Evolutionary conservation across 2,329 filamentous ascomycete genomes (phyloP).

Genomic region (Phyllosticta citrichinensis): DNA sequence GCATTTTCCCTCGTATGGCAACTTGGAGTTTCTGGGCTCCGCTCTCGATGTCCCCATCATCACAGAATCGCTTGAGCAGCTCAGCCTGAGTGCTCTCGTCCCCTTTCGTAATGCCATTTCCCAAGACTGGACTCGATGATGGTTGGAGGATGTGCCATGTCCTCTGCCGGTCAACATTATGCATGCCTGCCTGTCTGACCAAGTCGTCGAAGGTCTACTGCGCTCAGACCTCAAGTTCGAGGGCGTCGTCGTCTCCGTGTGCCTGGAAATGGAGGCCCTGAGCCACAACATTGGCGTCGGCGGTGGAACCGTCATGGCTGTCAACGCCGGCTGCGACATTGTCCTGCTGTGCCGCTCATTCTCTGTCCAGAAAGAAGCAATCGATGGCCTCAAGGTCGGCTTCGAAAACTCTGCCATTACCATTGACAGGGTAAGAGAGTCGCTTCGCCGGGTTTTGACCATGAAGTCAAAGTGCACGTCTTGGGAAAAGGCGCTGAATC

Average conservation of each 20-base stretch:
- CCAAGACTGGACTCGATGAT: slow-evolving; percentile 86
- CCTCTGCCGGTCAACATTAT: slow-evolving; percentile 84
- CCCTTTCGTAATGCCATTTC: slow-evolving; percentile 86
- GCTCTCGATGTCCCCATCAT: slow-evolving; percentile 90
- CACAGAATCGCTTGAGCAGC: slow-evolving; percentile 83
- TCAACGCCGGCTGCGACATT: slow-evolving; percentile 90
- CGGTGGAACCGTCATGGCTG: slow-evolving; percentile 93
- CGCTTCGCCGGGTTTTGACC: slow-evolving; percentile 64
- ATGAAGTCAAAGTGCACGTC: slow-evolving; percentile 80
- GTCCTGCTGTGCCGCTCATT: slow-evolving; percentile 82
- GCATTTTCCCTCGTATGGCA: slow-evolving; percentile 93
- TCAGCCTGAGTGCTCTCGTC: slow-evolving; percentile 83
- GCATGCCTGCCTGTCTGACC: slow-evolving; percentile 86
- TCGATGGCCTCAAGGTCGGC: slow-evolving; percentile 79
- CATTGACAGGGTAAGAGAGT: slow-evolving; percentile 68
- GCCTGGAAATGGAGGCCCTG: slow-evolving; percentile 90
- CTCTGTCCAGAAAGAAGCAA: slow-evolving; percentile 80
- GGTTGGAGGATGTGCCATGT: slow-evolving; percentile 87
- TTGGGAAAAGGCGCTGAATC: slow-evolving; percentile 86
- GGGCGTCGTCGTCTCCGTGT: slow-evolving; percentile 90
- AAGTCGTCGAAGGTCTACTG: slow-evolving; percentile 82
- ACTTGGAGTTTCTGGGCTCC: slow-evolving; percentile 84
- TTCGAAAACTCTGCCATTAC: slow-evolving; percentile 86
- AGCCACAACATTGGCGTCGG: slow-evolving; percentile 96
- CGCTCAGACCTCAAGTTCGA: slow-evolving; percentile 83